These are phyloP conservation scores for Phlyctochytrium planicorne DNA, from an alignment of 192 early-diverging fungal genomes.

Conservation along the genomic window DNA sequence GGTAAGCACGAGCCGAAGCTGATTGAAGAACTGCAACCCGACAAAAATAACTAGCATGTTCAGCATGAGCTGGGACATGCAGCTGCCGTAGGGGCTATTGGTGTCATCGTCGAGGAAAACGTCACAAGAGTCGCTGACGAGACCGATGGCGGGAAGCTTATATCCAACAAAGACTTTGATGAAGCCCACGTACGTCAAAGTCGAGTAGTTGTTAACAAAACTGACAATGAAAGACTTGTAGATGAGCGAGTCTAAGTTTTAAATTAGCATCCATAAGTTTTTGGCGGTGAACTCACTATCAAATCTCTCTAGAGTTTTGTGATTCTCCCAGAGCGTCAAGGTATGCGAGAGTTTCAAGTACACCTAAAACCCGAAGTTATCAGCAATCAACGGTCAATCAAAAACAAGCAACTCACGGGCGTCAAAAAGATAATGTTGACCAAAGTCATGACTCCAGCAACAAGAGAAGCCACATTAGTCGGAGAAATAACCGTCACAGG, in stretches of 20 bases:
- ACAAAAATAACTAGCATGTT: conserved; percentile 64
- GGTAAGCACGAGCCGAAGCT: conserved; percentile 45
- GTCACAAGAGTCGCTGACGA: conserved; percentile 12
- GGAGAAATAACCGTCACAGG: not conserved
- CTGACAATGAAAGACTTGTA: conserved; percentile 59
- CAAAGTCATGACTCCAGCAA: conserved; percentile 49
- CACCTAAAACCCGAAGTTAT: not conserved
- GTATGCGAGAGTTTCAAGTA: conserved; percentile 10
- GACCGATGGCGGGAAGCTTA: conserved; percentile 4
- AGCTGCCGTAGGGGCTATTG: conserved; percentile 18
- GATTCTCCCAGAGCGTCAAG: conserved; percentile 33
- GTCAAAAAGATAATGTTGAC: conserved; percentile 56
- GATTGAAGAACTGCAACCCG: conserved; percentile 52
- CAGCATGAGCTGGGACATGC: conserved; percentile 56
- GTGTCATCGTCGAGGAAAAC: not conserved
- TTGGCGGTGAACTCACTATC: not conserved
- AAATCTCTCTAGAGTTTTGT: conserved; percentile 26
- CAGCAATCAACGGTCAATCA: conserved; percentile 1
- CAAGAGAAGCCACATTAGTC: conserved; percentile 8
- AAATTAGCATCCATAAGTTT: not conserved
- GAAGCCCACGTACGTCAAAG: conserved; percentile 58
- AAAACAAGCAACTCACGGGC: conserved; percentile 41
- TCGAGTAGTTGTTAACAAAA: conserved; percentile 65
- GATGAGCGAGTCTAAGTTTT: conserved; percentile 37
- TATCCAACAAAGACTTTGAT: conserved; percentile 42